Evolutionary conservation across 495 filamentous ascomycete genomes (phyloP), one percentile per base, ranked within the genome.

Genomic region (Chlorociboria aeruginascens): DNA sequence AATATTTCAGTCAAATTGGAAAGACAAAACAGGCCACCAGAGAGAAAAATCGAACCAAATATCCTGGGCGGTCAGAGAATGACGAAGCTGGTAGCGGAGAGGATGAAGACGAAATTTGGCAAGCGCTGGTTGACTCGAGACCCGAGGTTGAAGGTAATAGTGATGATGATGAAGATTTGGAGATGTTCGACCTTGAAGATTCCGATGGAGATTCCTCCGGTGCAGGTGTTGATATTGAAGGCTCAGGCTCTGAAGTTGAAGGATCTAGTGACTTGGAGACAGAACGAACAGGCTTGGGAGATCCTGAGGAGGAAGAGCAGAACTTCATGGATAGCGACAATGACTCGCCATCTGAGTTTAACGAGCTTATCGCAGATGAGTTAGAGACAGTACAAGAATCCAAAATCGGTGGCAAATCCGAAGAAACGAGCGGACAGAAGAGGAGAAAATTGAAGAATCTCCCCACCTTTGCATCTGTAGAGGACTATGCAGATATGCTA

Each of bases 401-500:
- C 17, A 56, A 45, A 28, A 1, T 4, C 20, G 4, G 1, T 4
- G 61, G 63, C n/a, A 53, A 57, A 8, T 66, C 66, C 40, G 62
- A 63, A 32, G 62, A 73, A 50, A 60, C 53, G n/a, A 70, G 69
- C 45, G 78, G 72, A 62, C 71, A 74, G 51, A 87, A 84, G 69
- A 78, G 71, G 58, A 81, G 81, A 74, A 88, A 89, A 74, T 67
- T 97, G 58, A 93, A 85, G 72, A 74, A 77, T 53, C 69, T 98
- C 52, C 92, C 92, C 3, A 93, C 78, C 0, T 98, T 97, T 68
- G 92, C 93, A 16, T 89, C 84, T 30, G 81, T 72, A 14, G 92
- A 97, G 16, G 93, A 98, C 57, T 97, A 97, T 65, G 90, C 88
- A 20, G 82, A 82, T 52, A 73, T 96, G 70, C 60, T 98, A 56